A percentile compares a stretch with the other conserved stretches of the same genome.
phyloP scores from a whole-genome alignment of 2,329 filamentous ascomycete species.

The Diplodia mutila region DNA sequence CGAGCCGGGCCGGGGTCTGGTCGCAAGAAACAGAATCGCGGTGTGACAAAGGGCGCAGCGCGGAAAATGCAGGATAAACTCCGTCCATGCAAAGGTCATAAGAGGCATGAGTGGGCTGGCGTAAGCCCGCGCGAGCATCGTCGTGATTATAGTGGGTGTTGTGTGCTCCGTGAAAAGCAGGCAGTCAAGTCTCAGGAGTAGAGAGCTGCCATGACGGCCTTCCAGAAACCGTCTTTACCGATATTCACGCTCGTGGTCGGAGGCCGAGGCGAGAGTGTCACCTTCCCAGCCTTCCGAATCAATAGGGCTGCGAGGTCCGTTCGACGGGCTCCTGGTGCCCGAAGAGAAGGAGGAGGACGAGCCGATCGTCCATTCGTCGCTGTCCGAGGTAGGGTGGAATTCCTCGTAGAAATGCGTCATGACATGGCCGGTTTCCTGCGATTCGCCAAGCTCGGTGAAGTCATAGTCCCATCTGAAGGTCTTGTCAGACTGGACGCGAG shows the following conservation, averaged over 20 bases:
- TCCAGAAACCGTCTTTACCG: slow-evolving; percentile 20
- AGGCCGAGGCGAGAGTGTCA: slow-evolving; percentile 55
- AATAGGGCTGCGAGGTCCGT: slow-evolving; percentile 51
- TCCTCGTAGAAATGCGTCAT: slow-evolving; percentile 61
- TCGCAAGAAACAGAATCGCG: slow-evolving; percentile 8
- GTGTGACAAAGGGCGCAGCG: slow-evolving; percentile 10
- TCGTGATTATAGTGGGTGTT: slow-evolving; percentile 16
- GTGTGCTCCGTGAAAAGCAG: neutral
- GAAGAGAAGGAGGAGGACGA: slow-evolving; percentile 78
- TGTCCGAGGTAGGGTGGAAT: slow-evolving; percentile 61
- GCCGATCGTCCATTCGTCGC: slow-evolving; percentile 88
- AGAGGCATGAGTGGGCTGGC: slow-evolving; percentile 24
- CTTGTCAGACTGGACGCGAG: slow-evolving; percentile 82
- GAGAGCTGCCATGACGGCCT: slow-evolving; percentile 2
- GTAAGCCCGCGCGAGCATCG: neutral
- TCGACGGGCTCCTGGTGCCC: slow-evolving; percentile 62
- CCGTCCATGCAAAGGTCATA: slow-evolving; percentile 27
- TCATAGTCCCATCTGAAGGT: slow-evolving; percentile 93
- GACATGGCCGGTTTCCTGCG: slow-evolving; percentile 57
- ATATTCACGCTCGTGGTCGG: slow-evolving; percentile 43
- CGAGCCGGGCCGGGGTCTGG: slow-evolving; percentile 2
- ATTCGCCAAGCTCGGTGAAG: slow-evolving; percentile 82
- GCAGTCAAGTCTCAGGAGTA: neutral
- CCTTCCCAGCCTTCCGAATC: slow-evolving; percentile 64
- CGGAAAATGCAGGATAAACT: slow-evolving; percentile 25